Conservation (phyloP, 1,139 yeast genomes). For the Suhomyces wounanorum region DNA sequence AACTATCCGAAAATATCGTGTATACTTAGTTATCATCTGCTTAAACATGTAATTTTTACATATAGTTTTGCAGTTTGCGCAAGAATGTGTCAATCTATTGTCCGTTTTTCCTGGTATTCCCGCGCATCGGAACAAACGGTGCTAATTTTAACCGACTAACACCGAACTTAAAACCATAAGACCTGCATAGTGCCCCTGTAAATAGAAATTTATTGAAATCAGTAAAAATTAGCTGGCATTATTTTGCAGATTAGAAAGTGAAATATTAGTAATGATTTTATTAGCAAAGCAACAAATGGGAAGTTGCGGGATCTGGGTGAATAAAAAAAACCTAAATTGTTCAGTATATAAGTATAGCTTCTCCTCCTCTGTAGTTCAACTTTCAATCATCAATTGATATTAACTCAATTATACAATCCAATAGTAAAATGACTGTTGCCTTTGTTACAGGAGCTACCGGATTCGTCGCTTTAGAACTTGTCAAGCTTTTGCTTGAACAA, state of each 20-base stretch:
- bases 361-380: neutral
- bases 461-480: conserved; percentile 39
- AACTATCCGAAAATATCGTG: too few species aligned
- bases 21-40: too few species aligned
- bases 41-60: neutral
- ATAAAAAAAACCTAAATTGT: too few species aligned
- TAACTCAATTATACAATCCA: neutral
- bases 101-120: neutral
- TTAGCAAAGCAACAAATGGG: neutral
- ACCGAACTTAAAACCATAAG: neutral
- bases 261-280: neutral
- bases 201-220: neutral
- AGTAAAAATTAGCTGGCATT: neutral
- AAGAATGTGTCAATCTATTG: neutral
- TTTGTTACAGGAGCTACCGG: conserved; percentile 45
- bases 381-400: neutral
- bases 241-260: neutral
- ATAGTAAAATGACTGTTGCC: conserved; percentile 16
- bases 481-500: conserved; percentile 29
- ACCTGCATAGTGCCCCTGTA: neutral
- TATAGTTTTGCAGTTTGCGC: neutral
- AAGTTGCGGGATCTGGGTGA: too few species aligned
- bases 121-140: neutral
- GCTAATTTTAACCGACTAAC: neutral
- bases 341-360: too few species aligned